Evolutionary conservation across 2,329 filamentous ascomycete species (phyloP).

Genomic region (Epichloe sibirici): DNA sequence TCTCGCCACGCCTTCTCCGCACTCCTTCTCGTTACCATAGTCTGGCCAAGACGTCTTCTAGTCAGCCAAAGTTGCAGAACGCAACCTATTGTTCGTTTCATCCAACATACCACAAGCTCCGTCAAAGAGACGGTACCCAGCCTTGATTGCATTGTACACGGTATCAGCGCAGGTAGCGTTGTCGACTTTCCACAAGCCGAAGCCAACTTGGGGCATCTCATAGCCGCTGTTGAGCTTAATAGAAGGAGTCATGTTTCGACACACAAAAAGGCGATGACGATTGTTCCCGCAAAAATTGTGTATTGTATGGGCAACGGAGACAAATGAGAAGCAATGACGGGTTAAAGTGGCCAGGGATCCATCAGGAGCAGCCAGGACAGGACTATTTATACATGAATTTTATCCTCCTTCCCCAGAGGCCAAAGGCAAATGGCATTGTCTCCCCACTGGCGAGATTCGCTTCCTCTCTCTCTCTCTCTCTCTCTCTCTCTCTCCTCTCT

Average conservation of each 20-base stretch:
- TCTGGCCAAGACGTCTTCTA: slow-evolving; percentile 26
- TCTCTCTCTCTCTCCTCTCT: too few relatives aligned
- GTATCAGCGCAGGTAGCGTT: slow-evolving; percentile 60
- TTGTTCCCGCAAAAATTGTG: neutral
- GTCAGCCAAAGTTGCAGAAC: neutral
- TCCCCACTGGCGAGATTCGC: neutral
- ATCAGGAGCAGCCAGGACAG: neutral
- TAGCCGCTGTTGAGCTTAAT: slow-evolving; percentile 53
- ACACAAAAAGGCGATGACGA: neutral
- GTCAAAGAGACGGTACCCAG: slow-evolving; percentile 48
- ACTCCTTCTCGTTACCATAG: slow-evolving; percentile 74
- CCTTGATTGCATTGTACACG: slow-evolving; percentile 64
- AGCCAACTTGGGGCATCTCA: slow-evolving; percentile 65
- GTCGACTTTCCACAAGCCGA: slow-evolving; percentile 75
- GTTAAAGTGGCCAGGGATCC: neutral
- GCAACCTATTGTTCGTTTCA: neutral
- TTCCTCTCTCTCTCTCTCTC: neutral
- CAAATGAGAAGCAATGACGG: neutral
- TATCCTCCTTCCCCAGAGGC: neutral
- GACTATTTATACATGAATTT: neutral
- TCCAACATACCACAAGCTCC: slow-evolving; percentile 32
- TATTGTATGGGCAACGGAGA: neutral
- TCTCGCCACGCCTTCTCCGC: slow-evolving; percentile 62
- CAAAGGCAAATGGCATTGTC: neutral
- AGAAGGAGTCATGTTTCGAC: slow-evolving; percentile 18